Percentiles rank a stretch among this genome's conserved stretches.
Evolutionary conservation across 1,139 yeast species (phyloP).

Genomic region (Suhomyces atakaporum): DNA sequence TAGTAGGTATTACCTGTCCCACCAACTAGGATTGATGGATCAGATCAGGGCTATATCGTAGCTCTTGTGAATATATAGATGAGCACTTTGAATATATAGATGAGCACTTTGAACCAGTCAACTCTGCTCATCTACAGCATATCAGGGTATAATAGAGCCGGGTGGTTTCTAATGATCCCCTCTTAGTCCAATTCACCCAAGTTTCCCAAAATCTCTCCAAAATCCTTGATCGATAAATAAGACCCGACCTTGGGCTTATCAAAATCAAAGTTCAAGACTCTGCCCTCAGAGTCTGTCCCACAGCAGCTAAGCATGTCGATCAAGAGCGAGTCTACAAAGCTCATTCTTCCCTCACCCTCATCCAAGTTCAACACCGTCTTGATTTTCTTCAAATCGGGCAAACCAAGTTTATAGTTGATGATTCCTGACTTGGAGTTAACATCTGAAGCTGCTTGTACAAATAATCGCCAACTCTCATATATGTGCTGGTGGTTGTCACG

Average conservation of each 20-base stretch:
- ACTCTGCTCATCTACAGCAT: no score
- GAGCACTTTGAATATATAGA: no score
- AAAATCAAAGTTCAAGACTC: slow-evolving; percentile 34
- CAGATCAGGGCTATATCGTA: no score
- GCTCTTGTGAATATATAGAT: no score
- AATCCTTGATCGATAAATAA: slow-evolving; percentile 39
- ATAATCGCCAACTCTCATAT: slow-evolving; percentile 36
- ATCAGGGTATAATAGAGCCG: no score
- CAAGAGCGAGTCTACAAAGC: slow-evolving; percentile 35
- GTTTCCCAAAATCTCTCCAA: slow-evolving; percentile 45
- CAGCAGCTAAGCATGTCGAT: slow-evolving; percentile 50
- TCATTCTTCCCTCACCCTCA: slow-evolving; percentile 15
- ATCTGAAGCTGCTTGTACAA: slow-evolving; percentile 27
- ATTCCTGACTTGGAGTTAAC: slow-evolving; percentile 8
- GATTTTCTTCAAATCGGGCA: slow-evolving; percentile 36
- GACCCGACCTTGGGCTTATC: slow-evolving; percentile 30
- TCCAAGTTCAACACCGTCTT: slow-evolving; percentile 33
- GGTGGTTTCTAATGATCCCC: no score
- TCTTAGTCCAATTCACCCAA: slow-evolving; percentile 37
- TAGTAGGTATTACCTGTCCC: no score
- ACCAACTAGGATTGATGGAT: no score
- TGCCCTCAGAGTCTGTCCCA: slow-evolving; percentile 30
- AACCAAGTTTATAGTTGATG: slow-evolving; percentile 24
- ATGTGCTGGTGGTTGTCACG: slow-evolving; percentile 36
- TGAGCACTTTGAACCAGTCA: no score